Evolutionary conservation across 2,329 filamentous ascomycete genomes (phyloP).

Genomic region (Pseudogymnoascus sp.): DNA sequence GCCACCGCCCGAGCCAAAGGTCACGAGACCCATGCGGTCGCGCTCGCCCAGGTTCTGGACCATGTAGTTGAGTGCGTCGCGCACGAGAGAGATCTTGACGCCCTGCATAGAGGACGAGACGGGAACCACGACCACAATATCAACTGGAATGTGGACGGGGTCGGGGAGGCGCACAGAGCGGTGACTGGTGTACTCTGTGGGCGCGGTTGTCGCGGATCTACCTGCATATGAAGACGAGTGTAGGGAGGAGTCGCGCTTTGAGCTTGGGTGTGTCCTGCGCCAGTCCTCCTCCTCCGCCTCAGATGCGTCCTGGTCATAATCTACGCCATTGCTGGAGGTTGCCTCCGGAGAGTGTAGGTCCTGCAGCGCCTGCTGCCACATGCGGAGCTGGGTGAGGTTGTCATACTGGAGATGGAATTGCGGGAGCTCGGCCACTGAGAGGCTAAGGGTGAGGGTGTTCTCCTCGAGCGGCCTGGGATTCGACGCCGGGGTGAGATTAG

Average conservation of each 20-base stretch:
- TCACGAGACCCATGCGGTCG: slow-evolving; percentile 94
- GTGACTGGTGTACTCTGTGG: slow-evolving; percentile 81
- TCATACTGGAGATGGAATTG: slow-evolving; percentile 90
- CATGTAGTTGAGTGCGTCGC: slow-evolving; percentile 87
- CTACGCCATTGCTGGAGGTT: slow-evolving; percentile 48
- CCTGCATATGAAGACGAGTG: slow-evolving; percentile 71
- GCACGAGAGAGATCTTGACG: slow-evolving; percentile 91
- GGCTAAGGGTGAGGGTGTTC: slow-evolving; percentile 75
- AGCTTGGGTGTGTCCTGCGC: slow-evolving; percentile 46
- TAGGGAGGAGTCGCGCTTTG: slow-evolving; percentile 69
- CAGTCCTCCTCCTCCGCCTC: slow-evolving; percentile 86
- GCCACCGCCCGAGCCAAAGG: slow-evolving; percentile 88
- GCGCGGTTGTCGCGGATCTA: slow-evolving; percentile 77
- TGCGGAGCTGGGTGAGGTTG: slow-evolving; percentile 72
- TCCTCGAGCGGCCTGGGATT: slow-evolving; percentile 50
- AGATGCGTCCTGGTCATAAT: slow-evolving; percentile 69
- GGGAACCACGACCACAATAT: slow-evolving; percentile 92
- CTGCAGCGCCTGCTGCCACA: slow-evolving; percentile 80
- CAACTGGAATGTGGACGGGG: slow-evolving; percentile 76
- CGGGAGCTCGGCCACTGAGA: slow-evolving; percentile 86
- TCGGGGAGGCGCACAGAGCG: slow-evolving; percentile 31
- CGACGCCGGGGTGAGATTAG: slow-evolving; percentile 27
- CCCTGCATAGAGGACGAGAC: slow-evolving; percentile 99
- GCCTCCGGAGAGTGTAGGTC: slow-evolving; percentile 45
- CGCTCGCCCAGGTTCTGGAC: slow-evolving; percentile 82